Conservation (phyloP, 257 asterid genomes). For the Solanum tarapatanum region DNA sequence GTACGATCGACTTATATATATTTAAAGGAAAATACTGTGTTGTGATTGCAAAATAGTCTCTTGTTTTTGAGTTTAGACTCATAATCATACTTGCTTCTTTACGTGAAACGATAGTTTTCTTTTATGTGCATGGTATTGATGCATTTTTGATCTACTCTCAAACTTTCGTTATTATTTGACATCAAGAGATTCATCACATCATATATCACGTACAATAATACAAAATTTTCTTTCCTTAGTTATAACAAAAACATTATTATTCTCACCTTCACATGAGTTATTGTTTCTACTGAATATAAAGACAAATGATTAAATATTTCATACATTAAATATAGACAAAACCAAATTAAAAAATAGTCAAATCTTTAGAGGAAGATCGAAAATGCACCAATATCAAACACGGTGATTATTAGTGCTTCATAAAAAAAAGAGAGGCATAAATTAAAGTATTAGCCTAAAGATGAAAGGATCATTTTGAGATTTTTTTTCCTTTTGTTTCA, state of each 20-base stretch:
- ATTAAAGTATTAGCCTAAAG: background rate
- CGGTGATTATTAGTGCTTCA: background rate
- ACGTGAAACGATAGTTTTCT: background rate
- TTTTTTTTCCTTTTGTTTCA: too few species aligned
- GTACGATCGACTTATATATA: too few species aligned
- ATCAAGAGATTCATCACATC: background rate
- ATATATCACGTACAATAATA: background rate
- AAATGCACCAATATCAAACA: background rate
- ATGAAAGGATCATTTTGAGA: background rate
- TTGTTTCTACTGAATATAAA: too few species aligned
- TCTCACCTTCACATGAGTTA: background rate
- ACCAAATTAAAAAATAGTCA: background rate
- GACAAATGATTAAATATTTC: accelerated
- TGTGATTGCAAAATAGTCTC: too few species aligned
- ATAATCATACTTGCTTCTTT: background rate
- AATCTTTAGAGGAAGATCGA: background rate
- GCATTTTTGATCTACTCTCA: background rate
- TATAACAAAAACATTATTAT: too few species aligned
- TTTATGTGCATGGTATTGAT: background rate
- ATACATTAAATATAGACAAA: background rate
- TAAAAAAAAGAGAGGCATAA: background rate
- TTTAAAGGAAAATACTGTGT: too few species aligned
- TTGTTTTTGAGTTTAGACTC: background rate
- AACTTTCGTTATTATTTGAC: background rate
- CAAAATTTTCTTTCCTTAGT: background rate